Base-by-base conservation (phyloP, 352 stramenopile species). In the Bremia lactucae region DNA sequence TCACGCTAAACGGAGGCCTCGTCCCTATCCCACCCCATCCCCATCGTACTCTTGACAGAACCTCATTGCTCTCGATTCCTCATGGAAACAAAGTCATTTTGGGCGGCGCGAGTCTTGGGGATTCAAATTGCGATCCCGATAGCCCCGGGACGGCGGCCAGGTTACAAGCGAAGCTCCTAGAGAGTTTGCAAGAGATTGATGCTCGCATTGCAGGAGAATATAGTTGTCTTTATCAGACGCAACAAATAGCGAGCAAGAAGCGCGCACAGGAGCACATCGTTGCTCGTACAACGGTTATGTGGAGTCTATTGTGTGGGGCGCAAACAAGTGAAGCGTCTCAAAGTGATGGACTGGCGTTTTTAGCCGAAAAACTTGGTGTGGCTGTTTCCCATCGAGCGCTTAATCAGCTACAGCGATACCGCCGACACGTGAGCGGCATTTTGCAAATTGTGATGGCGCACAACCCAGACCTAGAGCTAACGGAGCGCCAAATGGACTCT, bases 381-480 rank as follows among this genome's bases (percentile, higher is more conserved):
- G 59, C 72, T 6, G 51, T 74, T 10, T 78, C 83, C 40, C 72
- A 83, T 22, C 71, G 79, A 19, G 70, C 70, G 5, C 44, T 89
- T 28, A 92, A 92, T 41, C 79, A 89, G 36, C 55, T 92, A 23
- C 70, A 83, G 29, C 74, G 79, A n/a, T 74, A 89, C 36, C 70
- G 74, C 2, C 74, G 77, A 0, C 76, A 92, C 34, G 65, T 89
- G 20, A 52, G 65, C 29, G 70, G 79, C 4, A 83, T 92, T 36
- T 64, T 89, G 21, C 68, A 92, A 59, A 88, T 89, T 24, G 71
- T 89, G 37, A 80, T 60, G 8, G 78, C 65, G 34, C 79, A 89
- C 40, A 86, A 87, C 39, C 73, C 75, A 1, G 79, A 92, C 38
- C 43, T 89, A 26, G 60, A 78, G 42, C 69, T 92, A 19, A 88